A percentile compares a stretch with the other conserved stretches of the same genome.
Conservation (phyloP, 2,329 filamentous ascomycete species). For the Geosmithia morbida region DNA sequence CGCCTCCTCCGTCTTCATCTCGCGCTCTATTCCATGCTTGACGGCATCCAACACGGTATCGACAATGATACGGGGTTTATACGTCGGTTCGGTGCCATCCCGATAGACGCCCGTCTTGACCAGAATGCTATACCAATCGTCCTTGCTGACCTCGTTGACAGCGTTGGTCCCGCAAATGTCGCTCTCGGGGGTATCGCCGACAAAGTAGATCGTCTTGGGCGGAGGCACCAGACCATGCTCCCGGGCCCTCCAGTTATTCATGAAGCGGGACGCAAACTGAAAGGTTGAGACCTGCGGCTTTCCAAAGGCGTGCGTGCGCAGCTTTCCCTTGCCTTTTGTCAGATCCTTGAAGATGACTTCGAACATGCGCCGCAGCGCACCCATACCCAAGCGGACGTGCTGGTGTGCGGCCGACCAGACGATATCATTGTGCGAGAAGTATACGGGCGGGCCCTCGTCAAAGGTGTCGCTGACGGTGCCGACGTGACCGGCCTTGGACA, state of each 20-base stretch:
- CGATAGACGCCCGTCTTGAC: constrained; percentile 86
- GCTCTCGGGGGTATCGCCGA: constrained; percentile 85
- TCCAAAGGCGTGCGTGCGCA: constrained; percentile 77
- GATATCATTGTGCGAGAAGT: constrained; percentile 85
- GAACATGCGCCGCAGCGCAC: constrained; percentile 72
- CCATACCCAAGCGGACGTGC: constrained; percentile 84
- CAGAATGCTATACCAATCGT: constrained; percentile 81
- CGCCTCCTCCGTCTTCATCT: constrained; percentile 27
- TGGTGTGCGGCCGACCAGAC: constrained; percentile 91
- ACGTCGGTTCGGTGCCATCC: constrained; percentile 68
- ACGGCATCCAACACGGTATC: constrained; percentile 75
- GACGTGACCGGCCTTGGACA: constrained; percentile 74
- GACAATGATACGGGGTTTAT: constrained; percentile 62
- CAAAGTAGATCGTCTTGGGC: constrained; percentile 83
- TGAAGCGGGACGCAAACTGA: constrained; percentile 73
- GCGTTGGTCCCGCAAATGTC: constrained; percentile 86
- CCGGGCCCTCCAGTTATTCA: constrained; percentile 76
- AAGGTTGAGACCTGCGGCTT: constrained; percentile 91
- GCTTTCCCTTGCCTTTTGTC: constrained; percentile 55
- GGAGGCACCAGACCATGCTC: constrained; percentile 66
- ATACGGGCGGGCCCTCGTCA: constrained; percentile 72
- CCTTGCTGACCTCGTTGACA: constrained; percentile 58
- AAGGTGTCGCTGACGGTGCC: constrained; percentile 69
- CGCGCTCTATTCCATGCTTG: constrained; percentile 69
- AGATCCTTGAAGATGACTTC: constrained; percentile 76